These are phyloP conservation scores for Penicillium palitans DNA, from an alignment of 2,329 filamentous ascomycete species.

Conservation along the genomic window DNA sequence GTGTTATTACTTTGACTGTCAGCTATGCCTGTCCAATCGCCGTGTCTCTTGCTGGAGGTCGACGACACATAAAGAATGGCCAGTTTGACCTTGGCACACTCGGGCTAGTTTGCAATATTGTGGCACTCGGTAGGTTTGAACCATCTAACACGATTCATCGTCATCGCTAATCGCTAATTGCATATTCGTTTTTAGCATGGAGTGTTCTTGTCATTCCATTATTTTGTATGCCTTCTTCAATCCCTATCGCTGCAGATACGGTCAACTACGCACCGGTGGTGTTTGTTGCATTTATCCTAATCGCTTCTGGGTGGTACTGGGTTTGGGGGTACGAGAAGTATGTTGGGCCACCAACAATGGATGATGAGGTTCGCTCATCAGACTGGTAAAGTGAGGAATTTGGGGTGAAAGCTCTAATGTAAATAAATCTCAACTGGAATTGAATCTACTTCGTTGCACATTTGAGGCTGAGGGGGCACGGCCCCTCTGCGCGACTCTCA, in stretches of 20 bases:
- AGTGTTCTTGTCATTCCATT: constrained; percentile 66
- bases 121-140: constrained; percentile 58
- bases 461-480: constrained; percentile 5
- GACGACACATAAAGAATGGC: constrained; percentile 52
- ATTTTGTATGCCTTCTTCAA: constrained; percentile 56
- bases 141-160: background rate
- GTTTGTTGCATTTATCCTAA: constrained; percentile 62
- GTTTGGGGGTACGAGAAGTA: constrained; percentile 65
- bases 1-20: constrained; percentile 71
- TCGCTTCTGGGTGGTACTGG: constrained; percentile 66
- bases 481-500: background rate
- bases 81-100: constrained; percentile 56
- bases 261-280: constrained; percentile 75
- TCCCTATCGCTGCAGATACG: constrained; percentile 58
- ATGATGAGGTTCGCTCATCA: constrained; percentile 11
- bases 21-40: constrained; percentile 67
- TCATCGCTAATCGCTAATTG: constrained; percentile 3
- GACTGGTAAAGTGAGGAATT: background rate
- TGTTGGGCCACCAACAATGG: constrained; percentile 20
- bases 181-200: constrained; percentile 46
- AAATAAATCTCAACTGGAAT: background rate
- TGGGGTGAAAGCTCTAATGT: background rate
- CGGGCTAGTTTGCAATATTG: constrained; percentile 61
- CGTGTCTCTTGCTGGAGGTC: constrained; percentile 58
- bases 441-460: background rate